These are phyloP conservation scores for Paraphaeosphaeria sporulosa DNA, from an alignment of 2,329 filamentous ascomycete species.

Conservation along the genomic window DNA sequence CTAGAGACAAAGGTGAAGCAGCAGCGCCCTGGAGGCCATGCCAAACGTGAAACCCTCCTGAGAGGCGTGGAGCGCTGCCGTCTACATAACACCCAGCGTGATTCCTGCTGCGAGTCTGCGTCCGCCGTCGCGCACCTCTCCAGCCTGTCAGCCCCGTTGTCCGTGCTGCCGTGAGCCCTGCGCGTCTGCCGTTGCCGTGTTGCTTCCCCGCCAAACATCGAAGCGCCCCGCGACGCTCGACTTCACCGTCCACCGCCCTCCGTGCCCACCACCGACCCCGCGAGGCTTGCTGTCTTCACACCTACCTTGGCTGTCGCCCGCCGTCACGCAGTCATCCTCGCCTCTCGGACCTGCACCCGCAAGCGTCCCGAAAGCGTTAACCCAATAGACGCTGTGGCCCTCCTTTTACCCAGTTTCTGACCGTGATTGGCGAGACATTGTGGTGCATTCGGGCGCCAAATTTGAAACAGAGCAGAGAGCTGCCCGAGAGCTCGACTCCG, in stretches of 20 bases:
- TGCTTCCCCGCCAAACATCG: slow-evolving; percentile 24
- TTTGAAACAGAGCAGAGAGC: slow-evolving; percentile 38
- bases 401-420: slow-evolving; percentile 31
- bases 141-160: neutral
- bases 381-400: slow-evolving; percentile 51
- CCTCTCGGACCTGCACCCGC: slow-evolving; percentile 24
- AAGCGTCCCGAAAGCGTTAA: slow-evolving; percentile 40
- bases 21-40: slow-evolving; percentile 19
- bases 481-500: slow-evolving; percentile 18
- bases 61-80: slow-evolving; percentile 4
- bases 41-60: slow-evolving; percentile 33
- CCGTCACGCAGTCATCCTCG: slow-evolving; percentile 28
- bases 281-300: neutral
- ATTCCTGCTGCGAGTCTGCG: neutral
- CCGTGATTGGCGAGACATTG: slow-evolving; percentile 48
- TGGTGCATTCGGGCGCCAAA: slow-evolving; percentile 48
- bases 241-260: slow-evolving; percentile 24
- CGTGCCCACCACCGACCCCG: slow-evolving; percentile 22
- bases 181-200: slow-evolving; percentile 2
- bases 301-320: slow-evolving; percentile 24
- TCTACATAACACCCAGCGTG: slow-evolving; percentile 7
- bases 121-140: neutral
- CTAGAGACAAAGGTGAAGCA: slow-evolving; percentile 18
- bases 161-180: slow-evolving; percentile 7
- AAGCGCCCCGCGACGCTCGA: slow-evolving; percentile 35